Evolutionary conservation across 768 basidiomycete species (phyloP).

Genomic region (Solioccasus polychromus): DNA sequence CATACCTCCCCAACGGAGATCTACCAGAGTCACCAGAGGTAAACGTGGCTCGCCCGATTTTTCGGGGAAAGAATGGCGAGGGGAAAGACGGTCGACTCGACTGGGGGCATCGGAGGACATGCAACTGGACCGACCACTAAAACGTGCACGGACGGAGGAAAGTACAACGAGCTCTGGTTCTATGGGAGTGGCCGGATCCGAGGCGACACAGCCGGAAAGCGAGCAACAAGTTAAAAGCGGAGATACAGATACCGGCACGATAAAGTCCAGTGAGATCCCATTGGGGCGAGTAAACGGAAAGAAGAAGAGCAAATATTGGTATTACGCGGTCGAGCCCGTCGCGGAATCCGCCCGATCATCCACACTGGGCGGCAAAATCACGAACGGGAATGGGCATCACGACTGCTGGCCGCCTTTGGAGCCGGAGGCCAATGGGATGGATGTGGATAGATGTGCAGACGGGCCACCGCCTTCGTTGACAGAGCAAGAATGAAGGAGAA

Average conservation of each 20-base stretch:
- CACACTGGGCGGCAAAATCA: constrained; percentile 9
- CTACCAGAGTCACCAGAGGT: constrained; percentile 48
- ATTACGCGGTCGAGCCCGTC: constrained; percentile 79
- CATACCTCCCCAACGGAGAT: constrained; percentile 44
- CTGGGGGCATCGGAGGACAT: constrained; percentile 55
- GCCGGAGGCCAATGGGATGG: constrained; percentile 14
- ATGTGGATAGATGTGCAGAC: constrained; percentile 21
- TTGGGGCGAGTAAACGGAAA: constrained; percentile 74
- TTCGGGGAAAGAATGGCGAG: constrained; percentile 61
- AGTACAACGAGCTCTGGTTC: constrained; percentile 57
- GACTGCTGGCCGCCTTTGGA: constrained; percentile 9
- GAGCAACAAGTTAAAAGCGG: constrained; percentile 49
- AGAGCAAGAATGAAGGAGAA: constrained; percentile 11
- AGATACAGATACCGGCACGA: constrained; percentile 61
- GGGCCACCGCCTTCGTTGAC: constrained; percentile 15
- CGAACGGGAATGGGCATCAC: constrained; percentile 23
- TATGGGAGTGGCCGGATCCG: constrained; percentile 28
- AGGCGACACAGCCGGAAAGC: constrained; percentile 23
- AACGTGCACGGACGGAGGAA: constrained; percentile 78
- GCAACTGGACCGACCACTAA: constrained; percentile 51
- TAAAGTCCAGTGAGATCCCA: constrained; percentile 73
- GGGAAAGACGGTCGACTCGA: constrained; percentile 70
- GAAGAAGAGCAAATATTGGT: constrained; percentile 87
- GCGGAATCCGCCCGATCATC: constrained; percentile 29
- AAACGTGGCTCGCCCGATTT: constrained; percentile 52